phyloP scores from a whole-genome alignment of 768 basidiomycete species.

The Daedaleopsis nitida region DNA sequence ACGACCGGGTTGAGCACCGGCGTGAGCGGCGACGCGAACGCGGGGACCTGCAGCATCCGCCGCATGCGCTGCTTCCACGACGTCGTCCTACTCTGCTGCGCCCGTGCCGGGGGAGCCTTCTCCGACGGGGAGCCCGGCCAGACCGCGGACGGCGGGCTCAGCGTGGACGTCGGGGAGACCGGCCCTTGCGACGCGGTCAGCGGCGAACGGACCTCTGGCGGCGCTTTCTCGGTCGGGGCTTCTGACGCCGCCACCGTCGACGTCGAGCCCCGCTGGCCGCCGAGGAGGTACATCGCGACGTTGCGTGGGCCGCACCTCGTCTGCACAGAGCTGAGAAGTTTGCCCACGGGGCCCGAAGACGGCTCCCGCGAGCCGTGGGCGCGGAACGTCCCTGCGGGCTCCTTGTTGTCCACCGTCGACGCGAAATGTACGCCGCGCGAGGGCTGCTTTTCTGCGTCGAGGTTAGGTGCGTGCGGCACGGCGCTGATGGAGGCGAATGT shows the following conservation, averaged over 20 bases:
- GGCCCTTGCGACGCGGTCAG: slow-evolving; percentile 1
- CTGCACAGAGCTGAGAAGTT: slow-evolving; percentile 22
- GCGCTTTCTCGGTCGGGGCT: slow-evolving; percentile 1
- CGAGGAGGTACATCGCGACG: slow-evolving; percentile 20
- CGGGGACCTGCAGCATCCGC: slow-evolving; percentile 58
- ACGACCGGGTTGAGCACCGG: slow-evolving; percentile 69
- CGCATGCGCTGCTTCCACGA: slow-evolving; percentile 41
- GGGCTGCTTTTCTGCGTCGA: slow-evolving; percentile 4
- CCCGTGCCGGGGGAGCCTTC: slow-evolving; percentile 1
- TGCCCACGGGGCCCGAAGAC: not conserved
- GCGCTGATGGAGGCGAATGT: not conserved
- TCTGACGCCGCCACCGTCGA: not conserved
- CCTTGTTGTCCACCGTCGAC: not conserved
- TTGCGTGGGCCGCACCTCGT: slow-evolving; percentile 29
- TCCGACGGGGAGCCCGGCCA: slow-evolving; percentile 4
- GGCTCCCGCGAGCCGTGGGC: not conserved
- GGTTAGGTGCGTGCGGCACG: not conserved
- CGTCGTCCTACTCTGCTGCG: slow-evolving; percentile 3
- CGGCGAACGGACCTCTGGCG: slow-evolving; percentile 7
- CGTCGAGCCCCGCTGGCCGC: not conserved
- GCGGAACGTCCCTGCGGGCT: not conserved
- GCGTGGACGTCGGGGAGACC: slow-evolving; percentile 14
- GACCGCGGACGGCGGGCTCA: slow-evolving; percentile 1
- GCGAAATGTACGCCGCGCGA: slow-evolving; percentile 12
- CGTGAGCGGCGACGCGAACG: slow-evolving; percentile 72